phyloP scores from a whole-genome alignment of 2,329 filamentous ascomycete genomes.

The Biscogniauxia sp. region DNA sequence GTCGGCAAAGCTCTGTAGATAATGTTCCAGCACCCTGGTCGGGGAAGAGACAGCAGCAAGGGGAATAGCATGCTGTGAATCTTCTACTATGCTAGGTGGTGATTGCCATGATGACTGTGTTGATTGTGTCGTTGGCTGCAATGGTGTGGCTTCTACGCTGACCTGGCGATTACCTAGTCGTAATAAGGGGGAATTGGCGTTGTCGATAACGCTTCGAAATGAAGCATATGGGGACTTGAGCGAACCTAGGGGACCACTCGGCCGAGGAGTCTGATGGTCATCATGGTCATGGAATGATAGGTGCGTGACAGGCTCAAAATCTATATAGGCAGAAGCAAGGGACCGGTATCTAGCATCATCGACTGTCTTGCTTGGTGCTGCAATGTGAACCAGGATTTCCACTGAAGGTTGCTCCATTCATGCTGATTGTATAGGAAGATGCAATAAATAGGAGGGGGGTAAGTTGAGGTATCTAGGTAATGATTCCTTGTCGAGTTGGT shows the following conservation, averaged over 20 bases:
- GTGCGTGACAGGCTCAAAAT: slow-evolving; percentile 39
- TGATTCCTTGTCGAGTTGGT: background rate
- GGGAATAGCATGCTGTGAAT: slow-evolving; percentile 43
- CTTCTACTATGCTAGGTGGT: slow-evolving; percentile 51
- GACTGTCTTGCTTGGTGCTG: slow-evolving; percentile 46
- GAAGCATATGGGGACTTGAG: slow-evolving; percentile 38
- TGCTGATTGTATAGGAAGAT: slow-evolving; percentile 11
- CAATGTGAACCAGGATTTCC: slow-evolving; percentile 56
- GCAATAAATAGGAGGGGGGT: background rate
- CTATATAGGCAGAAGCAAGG: slow-evolving; percentile 51
- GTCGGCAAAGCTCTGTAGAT: slow-evolving; percentile 38
- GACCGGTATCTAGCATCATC: slow-evolving; percentile 50
- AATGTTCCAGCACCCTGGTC: slow-evolving; percentile 48
- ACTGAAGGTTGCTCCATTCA: slow-evolving; percentile 32
- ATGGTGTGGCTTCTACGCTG: slow-evolving; percentile 2
- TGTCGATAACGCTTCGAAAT: slow-evolving; percentile 45
- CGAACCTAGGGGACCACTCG: slow-evolving; percentile 9
- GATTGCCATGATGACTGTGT: slow-evolving; percentile 39
- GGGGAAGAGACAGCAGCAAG: slow-evolving; percentile 43
- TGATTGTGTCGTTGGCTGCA: slow-evolving; percentile 7
- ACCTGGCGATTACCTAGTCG: slow-evolving; percentile 3
- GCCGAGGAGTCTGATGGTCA: background rate
- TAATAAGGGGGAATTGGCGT: slow-evolving; percentile 35
- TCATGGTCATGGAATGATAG: slow-evolving; percentile 6
- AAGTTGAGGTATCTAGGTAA: too few species aligned